A percentile compares a stretch with the other conserved stretches of the same genome.
phyloP scores from a whole-genome alignment of 768 basidiomycete species.

The Trametes gibbosa region DNA sequence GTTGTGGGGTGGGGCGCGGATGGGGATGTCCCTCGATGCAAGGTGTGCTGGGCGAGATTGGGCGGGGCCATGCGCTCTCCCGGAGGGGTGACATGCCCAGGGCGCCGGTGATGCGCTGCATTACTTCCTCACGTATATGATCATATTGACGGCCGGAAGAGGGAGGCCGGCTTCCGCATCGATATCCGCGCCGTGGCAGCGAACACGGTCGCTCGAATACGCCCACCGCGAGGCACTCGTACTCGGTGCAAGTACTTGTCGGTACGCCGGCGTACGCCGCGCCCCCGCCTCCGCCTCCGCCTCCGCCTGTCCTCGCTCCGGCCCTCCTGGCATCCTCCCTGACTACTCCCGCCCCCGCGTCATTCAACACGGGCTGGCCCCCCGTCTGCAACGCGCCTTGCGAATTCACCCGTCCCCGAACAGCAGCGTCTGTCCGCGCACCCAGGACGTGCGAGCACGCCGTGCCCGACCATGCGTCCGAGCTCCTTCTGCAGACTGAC shows the following conservation, averaged over 20 bases:
- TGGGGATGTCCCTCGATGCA: neutral
- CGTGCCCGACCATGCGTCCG: neutral
- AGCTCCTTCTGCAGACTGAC: neutral
- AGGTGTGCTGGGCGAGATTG: neutral
- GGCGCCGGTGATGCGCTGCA: slow-evolving; percentile 4
- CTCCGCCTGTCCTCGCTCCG: neutral
- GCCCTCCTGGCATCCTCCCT: neutral
- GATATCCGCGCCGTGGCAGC: neutral
- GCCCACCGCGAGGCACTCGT: neutral
- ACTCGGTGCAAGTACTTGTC: no score
- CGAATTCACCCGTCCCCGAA: neutral
- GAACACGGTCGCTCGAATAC: neutral
- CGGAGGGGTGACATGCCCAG: neutral
- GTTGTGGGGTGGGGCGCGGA: no score
- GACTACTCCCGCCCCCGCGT: neutral
- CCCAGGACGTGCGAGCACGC: neutral
- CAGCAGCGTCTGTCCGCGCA: neutral
- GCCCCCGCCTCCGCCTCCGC: no score
- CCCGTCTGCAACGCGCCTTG: neutral
- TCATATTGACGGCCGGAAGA: neutral
- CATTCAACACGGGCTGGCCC: neutral
- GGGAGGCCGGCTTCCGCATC: neutral
- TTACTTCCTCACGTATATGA: slow-evolving; percentile 10
- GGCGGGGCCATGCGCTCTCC: slow-evolving; percentile 5
- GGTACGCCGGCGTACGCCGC: neutral